Base-by-base conservation (phyloP, 2,329 filamentous ascomycete genomes). In the Neobulgaria alba region DNA sequence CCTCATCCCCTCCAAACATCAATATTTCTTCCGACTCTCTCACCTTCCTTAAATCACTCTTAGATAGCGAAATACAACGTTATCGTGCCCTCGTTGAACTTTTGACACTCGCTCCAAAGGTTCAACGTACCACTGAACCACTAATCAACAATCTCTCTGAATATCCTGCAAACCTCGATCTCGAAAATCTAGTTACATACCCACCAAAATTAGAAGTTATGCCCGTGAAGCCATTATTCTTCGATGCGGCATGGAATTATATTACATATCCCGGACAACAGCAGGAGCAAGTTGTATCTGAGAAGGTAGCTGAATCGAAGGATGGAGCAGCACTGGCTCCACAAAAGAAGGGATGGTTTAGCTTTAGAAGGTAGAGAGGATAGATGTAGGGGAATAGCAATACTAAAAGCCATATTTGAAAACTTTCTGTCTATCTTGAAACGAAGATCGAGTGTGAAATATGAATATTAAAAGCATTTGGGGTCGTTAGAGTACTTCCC, bases 241-340 rank as follows among this genome's bases (percentile, higher is more conserved):
- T 96, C 44, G 92, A 98, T 58, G 82, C 95, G 5, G 92, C 92
- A 8, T 98, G 87, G 85, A 96, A 96, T 61, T 96, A 95, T 60
- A 89, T 98, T 47, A 79, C 87, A 36, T 98, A 98, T 58, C 88
- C 89, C 0, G 79, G 79, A 23, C 77, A 77, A 52, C 52, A 62
- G 21, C 57, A 60, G 5, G 52, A 62, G 44, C 55, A 45, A 50
- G 51, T 52, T 50, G 52, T 53, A 49, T 52, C 42, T 26, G 12
- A 26, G 23, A 7, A 7, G 23, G 52, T 53, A 49, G 53, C 42
- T 26, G 12, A 26, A 12, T 12, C 23, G 23, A 12, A 7, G 23
- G 46, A 40, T 17, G 42, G 41, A 33, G 37, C 20, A 10, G 3
- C n/a, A n/a, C 44, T 55, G 66, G 41, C 62, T 65, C 67, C 72